These are phyloP conservation scores for Ganoderma lucidum DNA, from an alignment of 1,284 basidiomycete genomes.

Conservation along the genomic window DNA sequence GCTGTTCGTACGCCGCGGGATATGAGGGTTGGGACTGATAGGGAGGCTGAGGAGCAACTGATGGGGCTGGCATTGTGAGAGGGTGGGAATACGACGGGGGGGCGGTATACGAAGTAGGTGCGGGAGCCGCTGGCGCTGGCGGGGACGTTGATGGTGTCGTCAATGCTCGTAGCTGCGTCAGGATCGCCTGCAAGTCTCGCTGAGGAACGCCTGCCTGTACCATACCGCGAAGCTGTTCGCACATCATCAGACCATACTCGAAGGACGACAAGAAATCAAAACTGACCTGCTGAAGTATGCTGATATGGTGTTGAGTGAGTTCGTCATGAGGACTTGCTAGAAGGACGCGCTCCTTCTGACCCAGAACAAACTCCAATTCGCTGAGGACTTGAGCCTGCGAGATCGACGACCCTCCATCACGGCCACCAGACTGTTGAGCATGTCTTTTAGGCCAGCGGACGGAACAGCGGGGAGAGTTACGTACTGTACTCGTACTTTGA, in stretches of 20 bases:
- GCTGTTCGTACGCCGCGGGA: constrained; percentile 25
- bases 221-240: constrained; percentile 71
- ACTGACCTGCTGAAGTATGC: constrained; percentile 77
- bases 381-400: constrained; percentile 80
- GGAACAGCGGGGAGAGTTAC: constrained; percentile 21
- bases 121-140: constrained; percentile 35
- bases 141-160: constrained; percentile 52
- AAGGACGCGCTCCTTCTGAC: constrained; percentile 75
- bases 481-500: constrained; percentile 35
- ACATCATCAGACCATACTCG: constrained; percentile 23
- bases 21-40: constrained; percentile 43
- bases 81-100: constrained; percentile 39
- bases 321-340: constrained; percentile 75
- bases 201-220: constrained; percentile 84
- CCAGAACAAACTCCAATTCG: constrained; percentile 80
- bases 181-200: constrained; percentile 82
- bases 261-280: neutral
- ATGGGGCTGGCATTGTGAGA: constrained; percentile 23
- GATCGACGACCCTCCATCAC: constrained; percentile 48
- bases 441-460: constrained; percentile 24
- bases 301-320: constrained; percentile 68
- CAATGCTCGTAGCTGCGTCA: constrained; percentile 76
- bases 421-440: constrained; percentile 30
- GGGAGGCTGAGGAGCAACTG: constrained; percentile 30
- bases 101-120: constrained; percentile 20